Evolutionary conservation across 768 basidiomycete genomes (phyloP), one percentile per base, ranked within the genome.

Genomic region (Dentipellis sp.): DNA sequence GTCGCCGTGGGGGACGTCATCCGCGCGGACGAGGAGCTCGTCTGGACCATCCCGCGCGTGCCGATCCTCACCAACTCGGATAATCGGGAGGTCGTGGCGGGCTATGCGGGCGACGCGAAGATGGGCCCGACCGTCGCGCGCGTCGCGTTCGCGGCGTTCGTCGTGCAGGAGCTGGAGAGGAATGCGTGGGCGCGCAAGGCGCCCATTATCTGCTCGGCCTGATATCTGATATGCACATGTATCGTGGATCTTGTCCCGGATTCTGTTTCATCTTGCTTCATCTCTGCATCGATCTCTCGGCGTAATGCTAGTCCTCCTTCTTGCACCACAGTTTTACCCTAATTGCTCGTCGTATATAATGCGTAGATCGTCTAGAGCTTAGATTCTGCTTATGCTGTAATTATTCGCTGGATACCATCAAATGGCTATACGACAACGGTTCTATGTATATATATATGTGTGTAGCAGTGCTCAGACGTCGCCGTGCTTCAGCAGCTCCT

Each of bases 11-110:
- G 83, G 16, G 72, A 83, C 50, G 72, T 69, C 12, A 72, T 88
- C 37, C 73, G 80, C 10, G 69, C 78, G 56, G 77, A 76, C 11
- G 71, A 70, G 0, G 74, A 77, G 17, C 62, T 87, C 16, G 78
- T 82, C 21, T 89, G 84, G 83, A 89, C 85, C 7, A 79, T 88
- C 47, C 81, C 75, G 34, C 74, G 88, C 36, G 85, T 90, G 2
- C 86, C 86, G 0, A 52, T 86, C 22, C 64, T 90, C 62, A 82
- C 75, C 45, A 74, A 79, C 58, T 69, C 74, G 4, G 64, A 73
- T 22, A 71, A 70, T 12, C 78, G 69, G 59, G 72, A 72, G 0
- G 72, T 80, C 35, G 65, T 79, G 3, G 82, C 77, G 29, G 88
- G 88, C 2, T 86, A 88, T 63, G 69, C 85, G 5, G 87, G 88